Evolutionary conservation across 2,329 filamentous ascomycete species (phyloP), one percentile per base, ranked within the genome.

Genomic region (Pseudofabraea citricarpa): DNA sequence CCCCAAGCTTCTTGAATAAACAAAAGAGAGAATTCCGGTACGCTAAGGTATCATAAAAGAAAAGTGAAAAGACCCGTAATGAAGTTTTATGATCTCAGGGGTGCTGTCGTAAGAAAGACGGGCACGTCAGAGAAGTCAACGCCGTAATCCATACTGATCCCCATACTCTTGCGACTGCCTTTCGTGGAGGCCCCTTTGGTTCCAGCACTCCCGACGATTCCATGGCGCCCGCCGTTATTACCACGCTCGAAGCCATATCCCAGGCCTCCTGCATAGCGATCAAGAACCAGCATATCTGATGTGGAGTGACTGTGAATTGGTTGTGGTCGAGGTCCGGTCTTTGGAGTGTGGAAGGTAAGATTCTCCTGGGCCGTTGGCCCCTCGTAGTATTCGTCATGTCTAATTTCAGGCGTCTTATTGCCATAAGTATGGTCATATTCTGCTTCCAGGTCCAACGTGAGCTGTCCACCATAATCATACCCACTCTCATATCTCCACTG

Each of bases 401-500:
- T 51, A 18, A 49, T 40, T 6, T 45, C 20, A 6, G 43, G 38
- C 3, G 20, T n/a, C 4, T 18, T 31, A 15, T 38, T 49, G 3
- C 52, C 54, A 15, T 55, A 58, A 5, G 50, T 53, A 13, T 54
- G 54, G 31, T 56, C 44, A 27, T 58, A 58, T 31, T 32, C 36
- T 6, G 39, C 39, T 5, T 15, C 29, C 26, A 37, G 36, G 7
- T 10, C 9, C 16, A 37, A 6, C 9, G 19, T 46, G 16, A 43
- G 39, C 24, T 47, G 16, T 39, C 44, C 35, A 15, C 35, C 35
- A 23, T 37, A 37, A 35, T 52, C 43, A 37, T 43, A 48, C 5
- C 45, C 47, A 6, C 35, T 10, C 24, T 48, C 18, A 8, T 15
- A 18, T 39, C 16, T 27, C 38, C 35, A 7, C 20, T 24, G 8